A percentile compares a stretch with the other conserved stretches of the same genome.
Conservation (phyloP, 768 basidiomycete genomes). For the Tylopilus rubrobrunneus region DNA sequence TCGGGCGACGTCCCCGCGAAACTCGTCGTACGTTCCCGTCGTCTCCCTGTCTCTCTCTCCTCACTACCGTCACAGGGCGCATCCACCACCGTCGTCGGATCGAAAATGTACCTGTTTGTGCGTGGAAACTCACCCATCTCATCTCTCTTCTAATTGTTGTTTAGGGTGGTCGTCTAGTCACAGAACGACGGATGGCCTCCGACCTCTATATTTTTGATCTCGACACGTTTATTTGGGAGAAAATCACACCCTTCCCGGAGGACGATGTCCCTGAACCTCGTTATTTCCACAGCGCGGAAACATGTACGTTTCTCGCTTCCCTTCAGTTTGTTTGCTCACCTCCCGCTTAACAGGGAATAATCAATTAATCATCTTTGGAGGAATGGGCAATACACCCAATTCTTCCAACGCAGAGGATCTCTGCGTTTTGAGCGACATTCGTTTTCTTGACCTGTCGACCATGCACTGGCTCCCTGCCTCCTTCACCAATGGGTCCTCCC, state of each 20-base stretch:
- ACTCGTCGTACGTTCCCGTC: conserved; percentile 64
- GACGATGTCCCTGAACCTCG: conserved; percentile 76
- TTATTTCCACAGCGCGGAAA: conserved; percentile 93
- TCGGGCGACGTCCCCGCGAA: conserved; percentile 85
- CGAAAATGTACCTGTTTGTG: conserved; percentile 88
- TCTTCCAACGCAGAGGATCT: conserved; percentile 72
- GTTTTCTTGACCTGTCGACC: conserved; percentile 76
- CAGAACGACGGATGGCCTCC: conserved; percentile 82
- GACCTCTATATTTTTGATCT: conserved; percentile 92
- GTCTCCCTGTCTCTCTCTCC: neutral
- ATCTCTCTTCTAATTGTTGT: neutral
- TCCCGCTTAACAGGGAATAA: conserved; percentile 58
- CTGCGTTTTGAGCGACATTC: conserved; percentile 90
- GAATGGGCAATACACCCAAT: conserved; percentile 83
- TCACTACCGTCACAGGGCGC: conserved; percentile 56
- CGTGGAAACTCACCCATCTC: conserved; percentile 23
- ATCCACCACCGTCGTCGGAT: conserved; percentile 85
- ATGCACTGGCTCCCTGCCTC: conserved; percentile 64
- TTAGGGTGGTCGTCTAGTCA: conserved; percentile 83
- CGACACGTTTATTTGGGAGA: conserved; percentile 76
- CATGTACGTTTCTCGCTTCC: conserved; percentile 45
- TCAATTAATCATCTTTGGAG: conserved; percentile 89
- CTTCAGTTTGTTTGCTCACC: conserved; percentile 10
- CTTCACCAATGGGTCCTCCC: conserved; percentile 28
- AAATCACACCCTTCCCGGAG: conserved; percentile 52